phyloP scores from a whole-genome alignment of 2,329 filamentous ascomycete genomes.

The Fusarium irregulare region DNA sequence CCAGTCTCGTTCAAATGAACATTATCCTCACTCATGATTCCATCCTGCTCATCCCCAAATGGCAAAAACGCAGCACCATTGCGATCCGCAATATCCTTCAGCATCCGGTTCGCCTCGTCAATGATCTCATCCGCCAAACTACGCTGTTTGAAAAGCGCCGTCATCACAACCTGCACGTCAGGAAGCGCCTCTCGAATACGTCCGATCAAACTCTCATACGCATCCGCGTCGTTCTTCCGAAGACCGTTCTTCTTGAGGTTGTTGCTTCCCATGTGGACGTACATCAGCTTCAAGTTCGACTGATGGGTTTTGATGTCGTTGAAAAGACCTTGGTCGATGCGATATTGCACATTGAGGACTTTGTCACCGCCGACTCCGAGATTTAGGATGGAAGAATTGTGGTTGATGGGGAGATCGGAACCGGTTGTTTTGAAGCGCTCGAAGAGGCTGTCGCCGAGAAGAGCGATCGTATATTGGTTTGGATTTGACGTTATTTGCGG shows the following conservation, averaged over 20 bases:
- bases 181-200: not conserved
- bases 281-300: not conserved
- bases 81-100: not conserved
- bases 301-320: not conserved
- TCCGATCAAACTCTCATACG: not conserved
- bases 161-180: not conserved
- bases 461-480: not conserved
- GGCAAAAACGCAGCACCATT: not conserved
- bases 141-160: conserved; percentile 2
- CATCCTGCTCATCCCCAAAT: not conserved
- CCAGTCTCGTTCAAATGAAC: conserved; percentile 13
- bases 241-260: conserved; percentile 1
- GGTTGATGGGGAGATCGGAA: not conserved
- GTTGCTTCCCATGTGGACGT: conserved; percentile 21
- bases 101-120: not conserved
- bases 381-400: not conserved
- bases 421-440: conserved; percentile 17
- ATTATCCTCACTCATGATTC: conserved; percentile 6
- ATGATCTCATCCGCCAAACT: not conserved
- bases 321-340: not conserved
- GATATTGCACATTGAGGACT: conserved; percentile 15
- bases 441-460: conserved; percentile 19
- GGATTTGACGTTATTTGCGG: not conserved
- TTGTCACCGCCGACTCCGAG: conserved; percentile 18
- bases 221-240: not conserved